Percentiles rank a stretch among this genome's conserved stretches.
These are phyloP conservation scores for Kodamaea sp. DNA, from an alignment of 1,139 yeast genomes.

Conservation along the genomic window DNA sequence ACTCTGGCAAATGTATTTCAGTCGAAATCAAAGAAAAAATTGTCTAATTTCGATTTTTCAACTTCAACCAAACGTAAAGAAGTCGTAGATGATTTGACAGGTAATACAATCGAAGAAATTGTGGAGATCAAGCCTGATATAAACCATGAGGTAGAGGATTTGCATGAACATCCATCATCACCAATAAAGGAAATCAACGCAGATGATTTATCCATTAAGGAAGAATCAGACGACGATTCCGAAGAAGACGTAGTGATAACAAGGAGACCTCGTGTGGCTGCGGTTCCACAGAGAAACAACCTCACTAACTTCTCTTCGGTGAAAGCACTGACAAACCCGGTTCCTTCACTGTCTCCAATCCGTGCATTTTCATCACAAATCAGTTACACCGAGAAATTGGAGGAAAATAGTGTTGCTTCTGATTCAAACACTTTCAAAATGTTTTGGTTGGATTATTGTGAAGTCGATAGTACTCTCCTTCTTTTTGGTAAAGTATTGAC, in stretches of 20 bases:
- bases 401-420: constrained; percentile 35
- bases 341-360: constrained; percentile 25
- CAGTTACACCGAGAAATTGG: constrained; percentile 42
- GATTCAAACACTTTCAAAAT: constrained; percentile 51
- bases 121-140: constrained; percentile 7
- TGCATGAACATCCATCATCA: constrained; percentile 14
- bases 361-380: constrained; percentile 17
- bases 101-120: constrained; percentile 8
- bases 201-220: constrained; percentile 4
- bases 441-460: constrained; percentile 91
- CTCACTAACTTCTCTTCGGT: constrained; percentile 8
- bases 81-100: neutral
- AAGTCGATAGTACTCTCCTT: constrained; percentile 63
- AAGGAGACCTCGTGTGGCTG: constrained; percentile 38
- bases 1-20: constrained; percentile 1
- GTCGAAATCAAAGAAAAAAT: constrained; percentile 6
- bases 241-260: constrained; percentile 54
- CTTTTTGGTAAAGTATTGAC: constrained; percentile 81
- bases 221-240: constrained; percentile 32
- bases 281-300: constrained; percentile 12
- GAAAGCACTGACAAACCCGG: constrained; percentile 12
- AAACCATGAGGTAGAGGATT: constrained; percentile 13
- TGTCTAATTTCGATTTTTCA: constrained; percentile 1
- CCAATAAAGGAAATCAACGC: constrained; percentile 7
- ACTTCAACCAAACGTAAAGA: neutral